Evolutionary conservation across 352 stramenopile species (phyloP).

Genomic region (Pythium aristosporum): DNA sequence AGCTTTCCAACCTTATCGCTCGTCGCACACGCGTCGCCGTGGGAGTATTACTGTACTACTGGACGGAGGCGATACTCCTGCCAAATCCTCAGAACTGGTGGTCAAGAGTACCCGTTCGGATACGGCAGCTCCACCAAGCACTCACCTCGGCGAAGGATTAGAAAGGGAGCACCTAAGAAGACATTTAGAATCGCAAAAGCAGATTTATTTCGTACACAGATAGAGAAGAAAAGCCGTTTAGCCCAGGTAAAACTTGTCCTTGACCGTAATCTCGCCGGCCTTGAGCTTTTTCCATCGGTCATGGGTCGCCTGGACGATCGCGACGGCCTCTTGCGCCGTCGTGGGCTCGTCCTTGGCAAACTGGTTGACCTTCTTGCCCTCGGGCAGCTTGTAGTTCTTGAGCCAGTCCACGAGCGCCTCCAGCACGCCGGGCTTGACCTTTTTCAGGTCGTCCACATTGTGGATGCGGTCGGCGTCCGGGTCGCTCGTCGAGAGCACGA

Average conservation of each 20-base stretch:
- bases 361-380: constrained; percentile 95
- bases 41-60: too few species aligned
- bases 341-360: constrained; percentile 83
- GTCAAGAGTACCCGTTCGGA: too few species aligned
- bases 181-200: too few species aligned
- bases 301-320: constrained; percentile 69
- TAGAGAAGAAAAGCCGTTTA: not conserved
- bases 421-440: constrained; percentile 90
- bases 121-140: too few species aligned
- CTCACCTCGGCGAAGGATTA: too few species aligned
- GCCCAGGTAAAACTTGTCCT: constrained; percentile 68
- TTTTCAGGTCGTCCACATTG: constrained; percentile 89
- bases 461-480: constrained; percentile 84
- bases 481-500: constrained; percentile 92
- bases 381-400: constrained; percentile 98
- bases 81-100: too few species aligned
- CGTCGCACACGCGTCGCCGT: too few species aligned
- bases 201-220: constrained; percentile 2
- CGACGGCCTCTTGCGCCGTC: constrained; percentile 47
- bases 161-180: too few species aligned
- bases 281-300: constrained; percentile 73
- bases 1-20: too few species aligned
- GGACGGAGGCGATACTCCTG: too few species aligned
- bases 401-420: constrained; percentile 94
- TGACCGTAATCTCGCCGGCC: constrained; percentile 50